A percentile compares a stretch with the other conserved stretches of the same genome.
Conservation (phyloP, 2,329 filamentous ascomycete genomes). For the Claviceps sp. region DNA sequence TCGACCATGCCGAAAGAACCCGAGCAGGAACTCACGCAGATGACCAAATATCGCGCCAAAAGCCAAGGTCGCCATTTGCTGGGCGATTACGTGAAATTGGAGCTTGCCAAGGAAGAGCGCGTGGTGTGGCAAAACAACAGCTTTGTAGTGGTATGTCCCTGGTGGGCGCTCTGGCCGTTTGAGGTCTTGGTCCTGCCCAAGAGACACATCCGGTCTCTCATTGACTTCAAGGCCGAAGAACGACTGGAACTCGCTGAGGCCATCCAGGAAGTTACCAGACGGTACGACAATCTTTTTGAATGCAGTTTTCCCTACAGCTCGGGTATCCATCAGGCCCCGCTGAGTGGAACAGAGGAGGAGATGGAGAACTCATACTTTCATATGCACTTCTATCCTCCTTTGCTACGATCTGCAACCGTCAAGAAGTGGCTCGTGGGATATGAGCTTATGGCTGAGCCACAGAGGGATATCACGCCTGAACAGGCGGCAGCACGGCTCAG, state of each 20-base stretch:
- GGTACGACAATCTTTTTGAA: conserved; percentile 96
- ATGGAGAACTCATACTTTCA: conserved; percentile 83
- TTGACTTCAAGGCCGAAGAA: conserved; percentile 66
- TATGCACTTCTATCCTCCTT: conserved; percentile 93
- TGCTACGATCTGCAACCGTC: conserved; percentile 84
- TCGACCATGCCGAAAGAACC: conserved; percentile 86
- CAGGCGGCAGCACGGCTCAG: conserved; percentile 73
- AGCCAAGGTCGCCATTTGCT: conserved; percentile 65
- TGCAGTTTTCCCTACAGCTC: conserved; percentile 96
- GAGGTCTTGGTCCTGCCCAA: conserved; percentile 85
- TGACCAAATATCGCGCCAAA: conserved; percentile 63
- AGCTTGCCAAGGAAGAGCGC: conserved; percentile 68
- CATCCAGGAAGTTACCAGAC: conserved; percentile 73
- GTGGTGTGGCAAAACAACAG: conserved; percentile 76
- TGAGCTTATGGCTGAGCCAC: conserved; percentile 94
- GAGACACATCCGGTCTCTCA: conserved; percentile 68
- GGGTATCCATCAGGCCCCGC: conserved; percentile 87
- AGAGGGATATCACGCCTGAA: conserved; percentile 94
- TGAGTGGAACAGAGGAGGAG: conserved; percentile 70
- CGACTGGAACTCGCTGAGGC: conserved; percentile 64
- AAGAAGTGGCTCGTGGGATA: conserved; percentile 95
- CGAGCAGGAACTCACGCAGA: conserved; percentile 60
- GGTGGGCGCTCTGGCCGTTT: conserved; percentile 98
- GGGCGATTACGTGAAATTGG: conserved; percentile 74
- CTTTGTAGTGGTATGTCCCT: conserved; percentile 84